These are phyloP conservation scores for Colletotrichum coccodes DNA, from an alignment of 2,329 filamentous ascomycete species.

Conservation along the genomic window DNA sequence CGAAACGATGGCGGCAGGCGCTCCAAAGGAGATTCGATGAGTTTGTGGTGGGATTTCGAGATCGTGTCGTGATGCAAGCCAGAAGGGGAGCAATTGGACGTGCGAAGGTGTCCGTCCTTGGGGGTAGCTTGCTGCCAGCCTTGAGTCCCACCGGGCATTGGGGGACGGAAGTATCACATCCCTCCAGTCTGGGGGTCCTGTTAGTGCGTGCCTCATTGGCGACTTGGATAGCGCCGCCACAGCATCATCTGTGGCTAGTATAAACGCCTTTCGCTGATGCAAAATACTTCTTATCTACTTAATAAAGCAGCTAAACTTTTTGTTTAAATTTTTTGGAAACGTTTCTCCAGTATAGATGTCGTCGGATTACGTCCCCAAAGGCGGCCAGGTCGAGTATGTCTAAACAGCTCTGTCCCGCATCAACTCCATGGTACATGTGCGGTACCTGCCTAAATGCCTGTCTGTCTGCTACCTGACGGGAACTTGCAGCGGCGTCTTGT, in stretches of 20 bases:
- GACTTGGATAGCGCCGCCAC: conserved; percentile 9
- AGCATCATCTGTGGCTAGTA: background rate
- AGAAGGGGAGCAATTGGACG: conserved; percentile 20
- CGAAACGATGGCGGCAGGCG: background rate
- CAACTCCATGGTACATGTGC: conserved; percentile 2
- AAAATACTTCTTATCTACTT: background rate
- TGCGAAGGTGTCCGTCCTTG: conserved; percentile 24
- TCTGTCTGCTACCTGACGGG: conserved; percentile 24
- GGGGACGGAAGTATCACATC: conserved; percentile 17
- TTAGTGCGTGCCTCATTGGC: conserved; percentile 7
- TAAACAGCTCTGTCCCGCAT: conserved; percentile 5
- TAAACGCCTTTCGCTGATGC: background rate
- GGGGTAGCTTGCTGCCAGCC: conserved; percentile 30
- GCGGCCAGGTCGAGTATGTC: background rate
- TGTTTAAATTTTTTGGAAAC: background rate
- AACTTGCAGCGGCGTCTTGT: conserved; percentile 23
- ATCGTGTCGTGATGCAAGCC: conserved; percentile 31
- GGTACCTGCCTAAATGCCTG: conserved; percentile 19
- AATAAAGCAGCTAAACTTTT: background rate
- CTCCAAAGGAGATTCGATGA: background rate
- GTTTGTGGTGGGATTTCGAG: conserved; percentile 23
- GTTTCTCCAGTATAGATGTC: fast-evolving
- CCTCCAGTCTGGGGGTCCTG: conserved; percentile 15
- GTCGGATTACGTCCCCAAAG: no score
- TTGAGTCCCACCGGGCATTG: conserved; percentile 5